A percentile compares a stretch with the other conserved stretches of the same genome.
These are phyloP conservation scores for Thalassia testudinum DNA, from an alignment of 116 monocot species.

Conservation along the genomic window DNA sequence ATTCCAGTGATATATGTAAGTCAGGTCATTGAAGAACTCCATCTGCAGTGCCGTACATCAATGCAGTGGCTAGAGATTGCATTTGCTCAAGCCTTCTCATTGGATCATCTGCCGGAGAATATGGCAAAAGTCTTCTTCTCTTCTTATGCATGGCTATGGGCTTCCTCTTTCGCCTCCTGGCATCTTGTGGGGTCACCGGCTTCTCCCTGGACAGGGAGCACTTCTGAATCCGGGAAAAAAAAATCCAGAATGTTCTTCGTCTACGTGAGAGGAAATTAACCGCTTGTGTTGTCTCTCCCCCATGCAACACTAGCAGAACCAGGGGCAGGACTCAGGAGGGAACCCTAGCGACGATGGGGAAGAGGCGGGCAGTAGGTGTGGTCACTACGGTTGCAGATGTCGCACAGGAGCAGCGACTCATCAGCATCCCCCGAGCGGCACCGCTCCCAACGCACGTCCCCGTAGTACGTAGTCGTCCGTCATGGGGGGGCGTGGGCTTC, in stretches of 20 bases:
- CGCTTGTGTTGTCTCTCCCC: constrained; percentile 7
- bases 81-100: constrained; percentile 65
- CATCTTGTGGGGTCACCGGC: too few species aligned
- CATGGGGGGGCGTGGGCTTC: constrained; percentile 12
- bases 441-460: constrained; percentile 47
- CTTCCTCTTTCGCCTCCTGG: constrained; percentile 18
- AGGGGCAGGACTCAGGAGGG: constrained; percentile 42
- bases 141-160: constrained; percentile 32
- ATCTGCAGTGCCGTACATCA: constrained; percentile 45
- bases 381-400: constrained; percentile 56
- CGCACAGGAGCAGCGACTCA: constrained; percentile 62
- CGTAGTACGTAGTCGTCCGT: constrained; percentile 31
- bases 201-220: constrained; percentile 6
- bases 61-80: constrained; percentile 84
- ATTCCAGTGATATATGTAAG: constrained; percentile 20
- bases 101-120: constrained; percentile 46
- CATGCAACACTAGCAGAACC: constrained; percentile 61
- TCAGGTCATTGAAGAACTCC: constrained; percentile 68
- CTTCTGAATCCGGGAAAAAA: constrained; percentile 77
- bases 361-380: constrained; percentile 70
- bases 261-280: constrained; percentile 69
- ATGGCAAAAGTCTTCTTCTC: constrained; percentile 74
- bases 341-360: constrained; percentile 63
- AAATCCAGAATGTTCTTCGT: constrained; percentile 77
- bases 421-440: constrained; percentile 59